These are phyloP conservation scores for Gryganskiella cystojenkinii DNA, from an alignment of 192 early-diverging fungal species.

Conservation along the genomic window DNA sequence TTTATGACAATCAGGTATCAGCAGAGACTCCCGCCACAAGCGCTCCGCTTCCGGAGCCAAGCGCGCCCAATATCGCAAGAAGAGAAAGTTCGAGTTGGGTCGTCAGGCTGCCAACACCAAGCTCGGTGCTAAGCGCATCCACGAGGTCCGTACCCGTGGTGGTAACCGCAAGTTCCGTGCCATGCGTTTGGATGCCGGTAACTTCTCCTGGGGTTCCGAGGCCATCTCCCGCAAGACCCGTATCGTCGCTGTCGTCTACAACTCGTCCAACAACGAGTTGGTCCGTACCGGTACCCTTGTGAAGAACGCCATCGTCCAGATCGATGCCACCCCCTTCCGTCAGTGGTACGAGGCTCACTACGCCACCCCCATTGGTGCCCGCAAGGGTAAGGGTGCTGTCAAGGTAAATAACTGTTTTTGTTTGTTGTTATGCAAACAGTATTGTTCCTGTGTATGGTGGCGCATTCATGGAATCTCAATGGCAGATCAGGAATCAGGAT, in stretches of 20 bases:
- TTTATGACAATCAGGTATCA: conserved; percentile 82
- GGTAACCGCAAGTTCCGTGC: conserved; percentile 99
- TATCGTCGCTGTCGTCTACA: conserved; percentile 96
- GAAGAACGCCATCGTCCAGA: conserved; percentile 97
- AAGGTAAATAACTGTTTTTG: conserved; percentile 28
- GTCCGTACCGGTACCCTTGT: conserved; percentile 99
- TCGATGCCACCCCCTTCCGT: conserved; percentile 99
- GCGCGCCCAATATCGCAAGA: conserved; percentile 99
- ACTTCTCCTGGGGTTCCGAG: conserved; percentile 99
- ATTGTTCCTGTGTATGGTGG: no score
- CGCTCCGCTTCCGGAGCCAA: conserved; percentile 97
- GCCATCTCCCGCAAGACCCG: conserved; percentile 95
- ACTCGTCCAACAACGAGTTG: conserved; percentile 99
- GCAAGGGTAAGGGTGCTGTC: conserved; percentile 70
- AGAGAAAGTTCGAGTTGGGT: conserved; percentile 99
- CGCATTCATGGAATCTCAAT: no score
- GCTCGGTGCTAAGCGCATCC: conserved; percentile 96
- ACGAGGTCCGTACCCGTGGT: conserved; percentile 96
- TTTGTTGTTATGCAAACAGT: no score
- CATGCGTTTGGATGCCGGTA: conserved; percentile 95
- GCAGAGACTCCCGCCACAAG: conserved; percentile 99
- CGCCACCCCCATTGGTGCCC: conserved; percentile 88
- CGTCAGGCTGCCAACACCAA: conserved; percentile 98
- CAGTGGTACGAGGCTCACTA: conserved; percentile 99
- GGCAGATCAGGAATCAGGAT: no score